These are phyloP conservation scores for Nannizziopsis barbatae DNA, from an alignment of 2,329 filamentous ascomycete genomes.

Conservation along the genomic window DNA sequence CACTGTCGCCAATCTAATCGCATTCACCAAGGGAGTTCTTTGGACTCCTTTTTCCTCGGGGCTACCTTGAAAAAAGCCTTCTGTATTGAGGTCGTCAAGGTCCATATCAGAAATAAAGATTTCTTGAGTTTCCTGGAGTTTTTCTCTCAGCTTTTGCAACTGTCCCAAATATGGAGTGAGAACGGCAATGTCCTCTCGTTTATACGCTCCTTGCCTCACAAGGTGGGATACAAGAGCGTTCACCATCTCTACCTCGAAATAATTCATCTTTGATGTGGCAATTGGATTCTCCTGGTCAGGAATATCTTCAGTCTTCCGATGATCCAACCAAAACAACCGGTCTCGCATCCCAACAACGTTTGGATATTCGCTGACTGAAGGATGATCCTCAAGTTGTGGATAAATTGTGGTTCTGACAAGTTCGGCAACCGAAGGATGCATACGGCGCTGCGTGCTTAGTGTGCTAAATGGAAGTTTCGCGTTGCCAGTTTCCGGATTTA, in stretches of 20 bases:
- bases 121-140: constrained; percentile 40
- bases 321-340: constrained; percentile 44
- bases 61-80: constrained; percentile 25
- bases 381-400: constrained; percentile 43
- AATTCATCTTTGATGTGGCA: constrained; percentile 39
- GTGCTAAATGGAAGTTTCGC: constrained; percentile 29
- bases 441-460: constrained; percentile 52
- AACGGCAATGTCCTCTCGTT: constrained; percentile 53
- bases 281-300: constrained; percentile 19
- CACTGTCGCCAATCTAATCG: constrained; percentile 6
- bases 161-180: constrained; percentile 52
- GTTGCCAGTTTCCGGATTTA: constrained; percentile 1
- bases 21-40: constrained; percentile 4
- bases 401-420: constrained; percentile 52
- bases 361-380: constrained; percentile 28
- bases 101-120: constrained; percentile 57
- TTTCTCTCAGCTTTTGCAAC: constrained; percentile 36
- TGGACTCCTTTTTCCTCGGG: not conserved
- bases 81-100: constrained; percentile 40
- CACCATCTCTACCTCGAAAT: constrained; percentile 52
- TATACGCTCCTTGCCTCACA: constrained; percentile 52
- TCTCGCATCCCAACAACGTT: constrained; percentile 39
- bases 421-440: constrained; percentile 52
- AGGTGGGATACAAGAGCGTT: constrained; percentile 54
- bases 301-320: constrained; percentile 33